Conservation (phyloP, 1,284 basidiomycete species). For the Trametes hirsuta region DNA sequence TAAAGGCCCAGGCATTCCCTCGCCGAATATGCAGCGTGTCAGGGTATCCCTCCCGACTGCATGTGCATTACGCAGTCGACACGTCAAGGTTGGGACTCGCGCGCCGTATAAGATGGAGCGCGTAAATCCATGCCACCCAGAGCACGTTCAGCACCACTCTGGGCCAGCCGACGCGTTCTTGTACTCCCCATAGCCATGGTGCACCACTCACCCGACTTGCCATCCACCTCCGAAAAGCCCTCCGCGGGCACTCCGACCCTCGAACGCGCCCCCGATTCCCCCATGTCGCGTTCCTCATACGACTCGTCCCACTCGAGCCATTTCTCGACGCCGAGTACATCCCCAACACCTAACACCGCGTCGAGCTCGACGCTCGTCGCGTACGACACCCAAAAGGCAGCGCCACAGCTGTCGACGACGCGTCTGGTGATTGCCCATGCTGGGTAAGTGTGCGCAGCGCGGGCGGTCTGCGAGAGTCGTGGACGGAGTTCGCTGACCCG, state of each 20-base stretch:
- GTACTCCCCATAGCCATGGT: conserved; percentile 9
- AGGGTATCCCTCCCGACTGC: conserved; percentile 16
- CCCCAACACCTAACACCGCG: conserved; percentile 20
- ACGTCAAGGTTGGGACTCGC: conserved; percentile 20
- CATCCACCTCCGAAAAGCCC: conserved; percentile 14
- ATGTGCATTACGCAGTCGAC: conserved; percentile 25
- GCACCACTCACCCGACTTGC: conserved; percentile 4
- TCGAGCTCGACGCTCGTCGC: conserved; percentile 32
- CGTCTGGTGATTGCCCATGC: conserved; percentile 57
- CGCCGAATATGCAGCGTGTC: conserved; percentile 24
- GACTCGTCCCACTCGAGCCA: conserved; percentile 21
- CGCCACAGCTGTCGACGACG: conserved; percentile 43
- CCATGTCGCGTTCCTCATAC: conserved; percentile 17
- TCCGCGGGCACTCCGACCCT: conserved; percentile 1
- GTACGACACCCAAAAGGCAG: conserved; percentile 16
- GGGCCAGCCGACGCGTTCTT: neutral
- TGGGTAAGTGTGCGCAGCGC: conserved; percentile 43
- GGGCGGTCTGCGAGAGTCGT: conserved; percentile 8
- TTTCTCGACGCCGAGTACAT: conserved; percentile 11
- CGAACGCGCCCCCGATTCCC: conserved; percentile 3
- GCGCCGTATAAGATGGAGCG: conserved; percentile 21
- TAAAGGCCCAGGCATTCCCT: conserved; percentile 18
- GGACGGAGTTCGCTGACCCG: conserved; percentile 18
- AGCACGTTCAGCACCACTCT: conserved; percentile 10
- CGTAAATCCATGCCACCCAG: conserved; percentile 7